Evolutionary conservation across 192 early-diverging fungal species (phyloP).

Genomic region (Umbelopsis ramanniana): DNA sequence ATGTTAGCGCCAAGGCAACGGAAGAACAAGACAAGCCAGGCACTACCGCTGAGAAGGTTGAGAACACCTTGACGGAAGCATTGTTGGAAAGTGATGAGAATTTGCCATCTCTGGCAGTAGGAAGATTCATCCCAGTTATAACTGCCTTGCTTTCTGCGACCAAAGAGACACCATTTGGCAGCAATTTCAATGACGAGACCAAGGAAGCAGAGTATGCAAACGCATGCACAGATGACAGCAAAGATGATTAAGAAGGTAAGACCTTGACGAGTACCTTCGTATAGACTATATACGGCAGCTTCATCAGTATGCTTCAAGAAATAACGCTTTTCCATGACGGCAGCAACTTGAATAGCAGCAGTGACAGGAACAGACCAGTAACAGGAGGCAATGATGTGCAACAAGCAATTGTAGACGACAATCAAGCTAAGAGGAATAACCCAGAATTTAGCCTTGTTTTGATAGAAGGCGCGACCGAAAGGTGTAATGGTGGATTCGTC

Average conservation of each 20-base stretch:
- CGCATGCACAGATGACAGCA: neutral
- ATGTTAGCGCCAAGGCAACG: slow-evolving; percentile 46
- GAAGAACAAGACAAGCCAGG: slow-evolving; percentile 48
- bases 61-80: slow-evolving; percentile 37
- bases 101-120: slow-evolving; percentile 56
- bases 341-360: slow-evolving; percentile 29
- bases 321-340: slow-evolving; percentile 12
- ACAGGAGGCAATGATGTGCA: slow-evolving; percentile 27
- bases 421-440: slow-evolving; percentile 30
- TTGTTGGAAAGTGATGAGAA: slow-evolving; percentile 40
- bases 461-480: slow-evolving; percentile 52
- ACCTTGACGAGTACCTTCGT: slow-evolving; percentile 28
- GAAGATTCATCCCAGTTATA: slow-evolving; percentile 53
- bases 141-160: slow-evolving; percentile 39
- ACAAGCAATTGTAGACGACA: slow-evolving; percentile 23
- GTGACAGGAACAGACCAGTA: slow-evolving; percentile 30
- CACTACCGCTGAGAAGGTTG: slow-evolving; percentile 41
- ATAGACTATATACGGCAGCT: neutral
- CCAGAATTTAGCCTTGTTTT: slow-evolving; percentile 37
- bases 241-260: slow-evolving; percentile 29
- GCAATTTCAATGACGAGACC: slow-evolving; percentile 38
- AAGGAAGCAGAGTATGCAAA: neutral
- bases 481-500: slow-evolving; percentile 42
- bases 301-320: slow-evolving; percentile 5
- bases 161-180: slow-evolving; percentile 47